Evolutionary conservation across 2,329 filamentous ascomycete species (phyloP), one percentile per base, ranked within the genome.

Genomic region (Paraphaeosphaeria sporulosa): DNA sequence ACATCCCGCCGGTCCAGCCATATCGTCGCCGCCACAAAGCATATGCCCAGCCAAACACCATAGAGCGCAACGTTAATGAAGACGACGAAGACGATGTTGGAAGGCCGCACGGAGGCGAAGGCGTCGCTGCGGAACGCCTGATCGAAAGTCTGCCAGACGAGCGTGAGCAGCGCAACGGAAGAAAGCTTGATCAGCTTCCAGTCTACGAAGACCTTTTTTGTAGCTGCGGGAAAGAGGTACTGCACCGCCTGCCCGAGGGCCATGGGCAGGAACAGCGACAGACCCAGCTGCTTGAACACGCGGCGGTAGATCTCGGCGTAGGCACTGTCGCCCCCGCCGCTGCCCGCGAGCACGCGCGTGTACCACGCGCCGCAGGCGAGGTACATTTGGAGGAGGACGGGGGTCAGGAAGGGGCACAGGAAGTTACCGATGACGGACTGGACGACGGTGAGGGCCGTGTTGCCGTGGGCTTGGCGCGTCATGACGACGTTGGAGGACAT

Each of bases 401-500:
- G 89, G 0, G 87, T 87, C 15, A 92, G 70, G 71, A 92, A 91
- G 0, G 89, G 85, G 1, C 89, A 90, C 0, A 88, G 78, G 10
- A 91, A 83, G 74, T 92, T 92, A 32, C 89, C 90, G 47, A 92
- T 79, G 9, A 91, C 83, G 1, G 90, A 89, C 70, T 91, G 89
- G 34, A 91, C 88, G 0, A 80, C 71, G 0, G 76, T 77, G 3
- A 78, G 67, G 1, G 76, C 76, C 0, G 73, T 66, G 46, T 92
- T 90, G 5, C 90, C 90, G 40, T 89, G 86, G 0, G 90, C 86
- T 42, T 86, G 83, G 27, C 88, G 80, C 6, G 90, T 92, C 89
- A 92, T 91, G 43, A 92, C 87, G 8, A 91, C 87, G 72, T 92
- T 92, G 48, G 87, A 90, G 8, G 88, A 85, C 68, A 92, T 90